Conservation (phyloP, 805 yeast genomes). For the Yamadazyma ubonensis region DNA sequence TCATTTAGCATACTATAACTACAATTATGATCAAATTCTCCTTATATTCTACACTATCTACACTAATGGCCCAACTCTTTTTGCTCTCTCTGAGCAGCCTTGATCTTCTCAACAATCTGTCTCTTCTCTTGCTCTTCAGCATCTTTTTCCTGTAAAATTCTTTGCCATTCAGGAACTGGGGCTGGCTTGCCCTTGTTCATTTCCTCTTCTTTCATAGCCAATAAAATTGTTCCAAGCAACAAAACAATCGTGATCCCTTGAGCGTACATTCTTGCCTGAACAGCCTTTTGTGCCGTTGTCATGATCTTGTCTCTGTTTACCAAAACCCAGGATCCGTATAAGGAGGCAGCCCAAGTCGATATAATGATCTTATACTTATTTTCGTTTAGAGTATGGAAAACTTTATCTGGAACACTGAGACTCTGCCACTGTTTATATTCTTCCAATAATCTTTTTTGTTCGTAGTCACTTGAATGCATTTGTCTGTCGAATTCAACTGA, state of each 20-base stretch:
- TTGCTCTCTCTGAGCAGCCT: conserved; percentile 9
- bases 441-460: conserved; percentile 29
- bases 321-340: conserved; percentile 67
- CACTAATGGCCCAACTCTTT: conserved; percentile 8
- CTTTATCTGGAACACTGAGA: conserved; percentile 29
- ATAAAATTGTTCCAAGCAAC: conserved; percentile 65
- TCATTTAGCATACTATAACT: background rate
- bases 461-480: conserved; percentile 32
- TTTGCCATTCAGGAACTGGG: conserved; percentile 39
- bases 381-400: conserved; percentile 25
- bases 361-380: conserved; percentile 39
- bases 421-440: conserved; percentile 37
- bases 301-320: conserved; percentile 74
- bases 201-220: conserved; percentile 63
- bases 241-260: conserved; percentile 76
- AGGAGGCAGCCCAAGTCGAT: conserved; percentile 40
- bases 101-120: conserved; percentile 6
- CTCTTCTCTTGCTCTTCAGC: conserved; percentile 16
- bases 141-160: conserved; percentile 24
- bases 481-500: conserved; percentile 42
- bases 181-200: conserved; percentile 37
- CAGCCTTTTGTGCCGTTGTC: conserved; percentile 76
- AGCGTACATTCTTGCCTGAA: conserved; percentile 89
- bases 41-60: background rate
- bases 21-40: background rate